Base-by-base conservation (phyloP, 192 early-diverging fungal genomes). In the Coemansia sp. region DNA sequence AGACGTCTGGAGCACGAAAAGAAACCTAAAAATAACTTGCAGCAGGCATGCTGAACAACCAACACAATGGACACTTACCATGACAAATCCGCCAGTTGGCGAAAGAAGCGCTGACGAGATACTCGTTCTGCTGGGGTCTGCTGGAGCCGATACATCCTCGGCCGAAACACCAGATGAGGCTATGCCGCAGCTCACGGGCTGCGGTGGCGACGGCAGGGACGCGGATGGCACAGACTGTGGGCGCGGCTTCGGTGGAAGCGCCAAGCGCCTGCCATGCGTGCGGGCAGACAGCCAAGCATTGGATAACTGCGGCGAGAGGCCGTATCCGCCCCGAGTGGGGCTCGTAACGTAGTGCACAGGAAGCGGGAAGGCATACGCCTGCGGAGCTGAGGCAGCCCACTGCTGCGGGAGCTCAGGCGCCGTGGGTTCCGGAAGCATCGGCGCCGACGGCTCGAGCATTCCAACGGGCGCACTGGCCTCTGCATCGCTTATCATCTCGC, bases 351-450 rank as follows among this genome's bases (percentile, higher is more conserved):
- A 81, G 56, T 75, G 56, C 16, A 46, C 48, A 10, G 80, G 71
- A 37, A 68, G 43, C 16, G 80, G 75, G 65, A 77, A 83, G 32
- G 80, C 60, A 38, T 67, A 74, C 3, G 50, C 45, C 48, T 41
- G 44, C 7, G 75, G 65, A 37, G 59, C 55, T 37, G 45, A 38
- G n/a, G 40, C 17, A 40, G 17, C 41, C 79, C 79, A 82, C 17
- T 76, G 61, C 38, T 48, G 43, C 20, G 79, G 79, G 16, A 82
- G 62, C 68, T 82, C 74, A 22, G 79, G 79, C n/a, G 79, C 79
- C 0, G 71, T 68, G 40, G 80, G 74, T 69, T 76, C 80, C 2
- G 67, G 40, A 14, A 77, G 64, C 74, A 76, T 74, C 6, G 74
- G 80, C 46, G 80, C 75, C 13, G 80, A 77, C 22, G 80, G 79